A percentile compares a stretch with the other conserved stretches of the same genome.
These are phyloP conservation scores for Microbotryum saponariae DNA, from an alignment of 1,284 basidiomycete species.

Conservation along the genomic window DNA sequence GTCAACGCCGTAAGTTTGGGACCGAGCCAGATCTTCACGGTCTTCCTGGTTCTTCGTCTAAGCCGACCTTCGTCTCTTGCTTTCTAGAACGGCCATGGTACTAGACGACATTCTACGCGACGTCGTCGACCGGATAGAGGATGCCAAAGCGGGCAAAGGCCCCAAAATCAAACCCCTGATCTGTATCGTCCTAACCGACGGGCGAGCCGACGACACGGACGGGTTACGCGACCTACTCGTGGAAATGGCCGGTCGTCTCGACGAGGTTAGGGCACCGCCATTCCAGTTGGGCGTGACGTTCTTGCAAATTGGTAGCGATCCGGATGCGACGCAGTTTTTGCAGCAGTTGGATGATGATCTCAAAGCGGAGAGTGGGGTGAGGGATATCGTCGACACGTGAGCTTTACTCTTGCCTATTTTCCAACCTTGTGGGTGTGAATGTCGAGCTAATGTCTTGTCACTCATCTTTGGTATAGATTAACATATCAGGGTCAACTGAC, in stretches of 20 bases:
- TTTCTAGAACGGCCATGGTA: constrained; percentile 11
- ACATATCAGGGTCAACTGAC: constrained; percentile 9
- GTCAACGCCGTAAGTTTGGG: constrained; percentile 7
- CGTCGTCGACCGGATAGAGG: constrained; percentile 27
- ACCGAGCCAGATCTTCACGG: not conserved
- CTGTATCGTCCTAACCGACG: constrained; percentile 25
- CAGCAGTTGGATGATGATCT: constrained; percentile 31
- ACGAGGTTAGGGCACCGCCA: constrained; percentile 25
- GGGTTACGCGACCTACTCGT: constrained; percentile 18
- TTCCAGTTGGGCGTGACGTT: constrained; percentile 31
- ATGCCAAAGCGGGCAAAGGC: constrained; percentile 13
- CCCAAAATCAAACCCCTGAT: constrained; percentile 23
- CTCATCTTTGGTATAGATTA: not conserved
- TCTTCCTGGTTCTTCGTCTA: not conserved
- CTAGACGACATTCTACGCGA: constrained; percentile 25
- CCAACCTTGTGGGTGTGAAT: too few relatives aligned
- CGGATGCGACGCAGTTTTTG: constrained; percentile 26
- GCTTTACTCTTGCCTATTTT: not conserved
- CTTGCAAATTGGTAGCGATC: constrained; percentile 28
- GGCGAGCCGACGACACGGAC: constrained; percentile 25
- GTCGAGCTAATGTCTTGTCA: not conserved
- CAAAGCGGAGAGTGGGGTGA: constrained; percentile 22
- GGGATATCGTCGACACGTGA: constrained; percentile 24
- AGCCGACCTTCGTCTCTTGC: too few relatives aligned
- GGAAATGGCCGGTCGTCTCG: constrained; percentile 29